phyloP scores from a whole-genome alignment of 2,329 filamentous ascomycete genomes.

The Lecanosticta acicola region DNA sequence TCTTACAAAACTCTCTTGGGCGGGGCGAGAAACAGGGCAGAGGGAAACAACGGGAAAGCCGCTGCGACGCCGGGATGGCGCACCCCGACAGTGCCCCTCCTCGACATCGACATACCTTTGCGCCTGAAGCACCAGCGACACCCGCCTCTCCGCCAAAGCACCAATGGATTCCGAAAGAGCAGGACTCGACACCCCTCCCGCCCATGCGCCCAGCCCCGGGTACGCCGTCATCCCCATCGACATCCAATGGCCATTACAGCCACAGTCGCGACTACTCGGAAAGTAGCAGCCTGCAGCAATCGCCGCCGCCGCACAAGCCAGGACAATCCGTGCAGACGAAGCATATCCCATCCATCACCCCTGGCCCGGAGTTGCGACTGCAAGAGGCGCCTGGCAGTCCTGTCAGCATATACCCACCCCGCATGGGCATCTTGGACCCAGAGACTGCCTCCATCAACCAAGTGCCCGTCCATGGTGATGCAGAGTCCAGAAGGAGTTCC shows the following conservation, averaged over 20 bases:
- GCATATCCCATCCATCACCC: slow-evolving; percentile 3
- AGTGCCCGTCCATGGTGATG: slow-evolving; percentile 13
- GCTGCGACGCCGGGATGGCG: slow-evolving; percentile 4
- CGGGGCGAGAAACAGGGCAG: background rate
- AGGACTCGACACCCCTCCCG: slow-evolving; percentile 3
- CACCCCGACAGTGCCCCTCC: slow-evolving; percentile 6
- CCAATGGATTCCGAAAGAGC: slow-evolving; percentile 6
- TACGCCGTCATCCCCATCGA: slow-evolving; percentile 5
- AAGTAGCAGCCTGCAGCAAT: slow-evolving; percentile 15
- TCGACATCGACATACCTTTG: background rate
- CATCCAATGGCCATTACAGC: slow-evolving; percentile 7
- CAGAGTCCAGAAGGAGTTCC: slow-evolving; percentile 16
- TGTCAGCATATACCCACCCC: slow-evolving; percentile 30
- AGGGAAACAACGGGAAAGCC: background rate
- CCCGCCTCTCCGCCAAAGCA: slow-evolving; percentile 7
- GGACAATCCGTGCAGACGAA: slow-evolving; percentile 10
- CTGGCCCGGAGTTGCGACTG: slow-evolving; percentile 26
- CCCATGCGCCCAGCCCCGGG: slow-evolving; percentile 4
- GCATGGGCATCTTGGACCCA: slow-evolving; percentile 24
- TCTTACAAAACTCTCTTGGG: background rate
- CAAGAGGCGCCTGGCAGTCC: slow-evolving; percentile 31
- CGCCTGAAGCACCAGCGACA: background rate
- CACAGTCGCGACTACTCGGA: slow-evolving; percentile 14
- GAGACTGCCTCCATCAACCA: slow-evolving; percentile 27
- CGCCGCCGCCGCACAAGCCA: slow-evolving; percentile 9